Base-by-base conservation (phyloP, 345 rosid species). In the Ceriops tagal region DNA sequence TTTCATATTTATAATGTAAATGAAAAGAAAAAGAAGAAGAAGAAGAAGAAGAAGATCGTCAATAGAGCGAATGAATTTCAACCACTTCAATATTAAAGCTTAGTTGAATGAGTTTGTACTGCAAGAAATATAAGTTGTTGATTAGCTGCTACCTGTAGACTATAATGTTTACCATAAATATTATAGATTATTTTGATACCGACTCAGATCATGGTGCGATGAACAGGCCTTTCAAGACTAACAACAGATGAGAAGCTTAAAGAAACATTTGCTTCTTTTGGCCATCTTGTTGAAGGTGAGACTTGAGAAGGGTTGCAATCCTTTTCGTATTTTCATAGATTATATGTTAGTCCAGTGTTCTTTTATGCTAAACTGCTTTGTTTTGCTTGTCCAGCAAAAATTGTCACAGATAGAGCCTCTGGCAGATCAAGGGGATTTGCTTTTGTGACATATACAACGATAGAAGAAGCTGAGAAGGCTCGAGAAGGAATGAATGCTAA, bases 401-500 rank as follows among this genome's bases (percentile, higher is more conserved):
- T 91, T 70, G 75, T 86, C 24, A 58, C 71, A 9, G 96, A 93
- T 66, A 83, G 95, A 71, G 80, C 72, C 31, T 74, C 87, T 0
- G 88, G 92, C 62, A 91, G 90, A 76, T 88, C 98, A 0, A 91
- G 87, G 75, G 98, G 97, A 20, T 91, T 88, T 51, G 96, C 85
- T 39, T 93, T 91, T 75, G 89, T 89, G 34, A 83, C 92, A 3
- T 93, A 83, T 61, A 69, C 76, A 55, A 79, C 89, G 8, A 62
- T 91, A 64, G 90, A 93, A 73, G 97, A 93, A 71, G 98, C 98
- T 27, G 97, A 88, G 79, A 88, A 87, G 64, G 97, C 98, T 20
- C 89, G 80, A 64, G 88, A 88, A 79, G 87, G 78, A 30, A 86
- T 89, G 98, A 93, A 93, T 70, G 96, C 96, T 16, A 89, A 88